Percentiles rank a stretch among this genome's conserved stretches.
These are phyloP conservation scores for Diplocarpon mali DNA, from an alignment of 2,329 filamentous ascomycete species.

Conservation along the genomic window DNA sequence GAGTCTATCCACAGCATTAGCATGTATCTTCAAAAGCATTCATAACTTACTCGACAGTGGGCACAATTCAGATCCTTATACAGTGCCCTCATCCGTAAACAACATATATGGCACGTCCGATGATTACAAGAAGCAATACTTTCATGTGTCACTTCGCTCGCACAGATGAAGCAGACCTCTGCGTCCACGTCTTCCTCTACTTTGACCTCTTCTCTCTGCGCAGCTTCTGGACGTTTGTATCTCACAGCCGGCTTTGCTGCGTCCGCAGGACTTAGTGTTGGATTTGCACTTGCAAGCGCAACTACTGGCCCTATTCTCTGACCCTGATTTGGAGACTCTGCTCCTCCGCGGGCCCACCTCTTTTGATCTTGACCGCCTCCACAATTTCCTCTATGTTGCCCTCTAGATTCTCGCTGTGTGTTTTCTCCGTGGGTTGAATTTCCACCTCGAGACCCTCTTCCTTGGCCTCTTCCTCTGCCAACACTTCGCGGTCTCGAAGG, in stretches of 20 bases:
- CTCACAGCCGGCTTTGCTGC: conserved; percentile 12
- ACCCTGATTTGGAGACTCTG: background rate
- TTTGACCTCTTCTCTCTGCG: conserved; percentile 4
- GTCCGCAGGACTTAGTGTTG: conserved; percentile 9
- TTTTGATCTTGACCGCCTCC: conserved; percentile 1
- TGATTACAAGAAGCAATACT: conserved; percentile 93
- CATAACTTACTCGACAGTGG: conserved; percentile 69
- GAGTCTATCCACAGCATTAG: conserved; percentile 39
- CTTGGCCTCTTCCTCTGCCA: conserved; percentile 27
- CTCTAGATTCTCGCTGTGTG: background rate
- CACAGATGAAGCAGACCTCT: conserved; percentile 96
- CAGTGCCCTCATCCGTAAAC: conserved; percentile 77
- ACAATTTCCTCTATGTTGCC: conserved; percentile 1
- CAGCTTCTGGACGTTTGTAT: conserved; percentile 8
- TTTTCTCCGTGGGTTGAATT: background rate
- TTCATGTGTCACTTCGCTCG: conserved; percentile 77
- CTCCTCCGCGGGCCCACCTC: background rate
- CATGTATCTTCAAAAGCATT: conserved; percentile 15
- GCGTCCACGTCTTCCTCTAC: conserved; percentile 36
- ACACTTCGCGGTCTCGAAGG: conserved; percentile 21
- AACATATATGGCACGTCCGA: conserved; percentile 91
- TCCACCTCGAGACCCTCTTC: conserved; percentile 19
- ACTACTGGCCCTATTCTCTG: conserved; percentile 2
- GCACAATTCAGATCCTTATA: conserved; percentile 96
- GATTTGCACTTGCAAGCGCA: conserved; percentile 1